A percentile compares a stretch with the other conserved stretches of the same genome.
Evolutionary conservation across 2,329 filamentous ascomycete genomes (phyloP).

Genomic region (Xylaria sp.): DNA sequence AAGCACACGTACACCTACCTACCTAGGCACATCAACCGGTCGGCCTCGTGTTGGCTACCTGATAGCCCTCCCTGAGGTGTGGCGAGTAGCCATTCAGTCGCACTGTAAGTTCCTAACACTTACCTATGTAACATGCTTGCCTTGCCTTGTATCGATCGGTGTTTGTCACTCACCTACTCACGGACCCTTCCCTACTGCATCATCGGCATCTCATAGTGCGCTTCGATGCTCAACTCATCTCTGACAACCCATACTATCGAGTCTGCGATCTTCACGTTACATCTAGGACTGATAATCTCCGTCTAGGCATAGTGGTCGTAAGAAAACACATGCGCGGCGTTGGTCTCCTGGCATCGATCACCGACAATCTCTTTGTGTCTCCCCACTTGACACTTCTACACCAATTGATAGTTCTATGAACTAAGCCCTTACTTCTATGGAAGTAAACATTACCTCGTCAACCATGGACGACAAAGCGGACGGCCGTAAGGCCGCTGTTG

Average conservation of each 20-base stretch:
- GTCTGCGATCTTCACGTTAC: background rate
- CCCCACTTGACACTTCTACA: background rate
- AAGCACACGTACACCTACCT: background rate
- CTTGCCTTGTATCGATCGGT: too few relatives aligned
- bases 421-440: background rate
- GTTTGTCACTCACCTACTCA: too few relatives aligned
- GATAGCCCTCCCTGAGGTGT: background rate
- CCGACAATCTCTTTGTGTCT: background rate
- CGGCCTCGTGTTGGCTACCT: too few relatives aligned
- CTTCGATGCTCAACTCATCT: background rate
- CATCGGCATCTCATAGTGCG: background rate
- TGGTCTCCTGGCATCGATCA: background rate
- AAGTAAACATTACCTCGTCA: background rate
- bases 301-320: background rate
- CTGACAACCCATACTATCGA: background rate
- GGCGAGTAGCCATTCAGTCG: background rate
- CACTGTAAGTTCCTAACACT: background rate
- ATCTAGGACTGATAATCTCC: background rate
- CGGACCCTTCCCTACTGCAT: too few relatives aligned
- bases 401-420: background rate
- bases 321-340: background rate
- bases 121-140: too few relatives aligned
- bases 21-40: too few relatives aligned
- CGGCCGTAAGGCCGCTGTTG: constrained; percentile 6
- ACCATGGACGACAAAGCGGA: constrained; percentile 16